Evolutionary conservation across 257 asterid genomes (phyloP).

Genomic region (Solanum clarkiae): DNA sequence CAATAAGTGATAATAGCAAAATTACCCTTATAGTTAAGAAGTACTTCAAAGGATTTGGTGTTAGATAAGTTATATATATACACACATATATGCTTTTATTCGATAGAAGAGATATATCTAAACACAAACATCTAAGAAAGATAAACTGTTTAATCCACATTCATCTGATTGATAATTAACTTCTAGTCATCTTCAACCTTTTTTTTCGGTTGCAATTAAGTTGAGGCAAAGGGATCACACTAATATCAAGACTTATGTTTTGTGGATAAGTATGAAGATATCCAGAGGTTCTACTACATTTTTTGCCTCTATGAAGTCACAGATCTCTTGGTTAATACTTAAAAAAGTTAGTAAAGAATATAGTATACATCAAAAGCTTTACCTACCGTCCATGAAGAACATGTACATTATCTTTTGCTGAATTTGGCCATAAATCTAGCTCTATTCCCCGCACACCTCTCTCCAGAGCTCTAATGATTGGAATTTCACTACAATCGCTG

Average conservation of each 20-base stretch:
- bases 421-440: constrained; percentile 93
- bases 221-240: neutral
- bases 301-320: neutral
- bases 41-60: neutral
- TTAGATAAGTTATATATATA: neutral
- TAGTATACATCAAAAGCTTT: constrained; percentile 6
- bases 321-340: neutral
- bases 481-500: constrained; percentile 86
- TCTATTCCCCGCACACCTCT: constrained; percentile 93
- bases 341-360: neutral
- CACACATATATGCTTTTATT: neutral
- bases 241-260: neutral
- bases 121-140: neutral
- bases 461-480: constrained; percentile 64
- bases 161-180: neutral
- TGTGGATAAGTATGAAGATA: neutral
- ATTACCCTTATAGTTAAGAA: neutral
- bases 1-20: neutral
- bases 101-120: neutral
- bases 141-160: neutral
- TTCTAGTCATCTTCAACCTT: neutral
- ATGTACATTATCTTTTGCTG: constrained; percentile 56
- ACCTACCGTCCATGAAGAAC: constrained; percentile 97
- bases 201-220: neutral
- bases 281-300: neutral